phyloP scores from a whole-genome alignment of 208 protist species.

The Acanthamoeba castellanii region DNA sequence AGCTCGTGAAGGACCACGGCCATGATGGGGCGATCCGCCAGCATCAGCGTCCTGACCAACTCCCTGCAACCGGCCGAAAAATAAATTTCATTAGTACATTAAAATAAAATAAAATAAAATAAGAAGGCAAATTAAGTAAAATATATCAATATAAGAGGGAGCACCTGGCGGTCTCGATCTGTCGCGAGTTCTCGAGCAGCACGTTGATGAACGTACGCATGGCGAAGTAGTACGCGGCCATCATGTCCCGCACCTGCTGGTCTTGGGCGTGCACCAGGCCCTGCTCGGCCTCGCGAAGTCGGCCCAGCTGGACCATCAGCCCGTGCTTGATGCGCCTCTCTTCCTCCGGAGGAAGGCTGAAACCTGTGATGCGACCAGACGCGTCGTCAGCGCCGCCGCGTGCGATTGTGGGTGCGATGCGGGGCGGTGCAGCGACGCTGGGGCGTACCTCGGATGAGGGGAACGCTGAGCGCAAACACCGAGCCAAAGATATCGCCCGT shows the following conservation, averaged over 20 bases:
- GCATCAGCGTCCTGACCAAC: not conserved
- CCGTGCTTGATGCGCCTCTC: not conserved
- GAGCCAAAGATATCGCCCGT: not conserved
- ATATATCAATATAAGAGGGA: too few species aligned
- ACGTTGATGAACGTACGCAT: constrained; percentile 10
- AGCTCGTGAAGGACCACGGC: constrained; percentile 6
- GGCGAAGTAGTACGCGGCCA: constrained; percentile 3
- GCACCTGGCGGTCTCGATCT: constrained; percentile 17
- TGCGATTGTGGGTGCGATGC: not conserved
- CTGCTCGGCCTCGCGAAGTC: not conserved
- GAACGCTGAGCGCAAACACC: not conserved
- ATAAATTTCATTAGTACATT: not conserved
- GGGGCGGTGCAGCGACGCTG: not conserved
- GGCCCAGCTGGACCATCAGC: constrained; percentile 27
- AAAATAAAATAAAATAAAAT: too few species aligned
- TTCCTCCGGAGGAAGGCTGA: not conserved
- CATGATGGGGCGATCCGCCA: constrained; percentile 4
- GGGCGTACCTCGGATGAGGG: not conserved
- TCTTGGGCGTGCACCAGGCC: not conserved
- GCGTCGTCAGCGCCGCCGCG: not conserved
- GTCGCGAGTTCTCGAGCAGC: not conserved
- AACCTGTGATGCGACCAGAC: not conserved
- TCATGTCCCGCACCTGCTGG: constrained; percentile 27
- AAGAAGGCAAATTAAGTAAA: too few species aligned
- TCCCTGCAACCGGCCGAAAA: not conserved